Base-by-base conservation (phyloP, 1,139 yeast genomes). In the Diutina catenulata region DNA sequence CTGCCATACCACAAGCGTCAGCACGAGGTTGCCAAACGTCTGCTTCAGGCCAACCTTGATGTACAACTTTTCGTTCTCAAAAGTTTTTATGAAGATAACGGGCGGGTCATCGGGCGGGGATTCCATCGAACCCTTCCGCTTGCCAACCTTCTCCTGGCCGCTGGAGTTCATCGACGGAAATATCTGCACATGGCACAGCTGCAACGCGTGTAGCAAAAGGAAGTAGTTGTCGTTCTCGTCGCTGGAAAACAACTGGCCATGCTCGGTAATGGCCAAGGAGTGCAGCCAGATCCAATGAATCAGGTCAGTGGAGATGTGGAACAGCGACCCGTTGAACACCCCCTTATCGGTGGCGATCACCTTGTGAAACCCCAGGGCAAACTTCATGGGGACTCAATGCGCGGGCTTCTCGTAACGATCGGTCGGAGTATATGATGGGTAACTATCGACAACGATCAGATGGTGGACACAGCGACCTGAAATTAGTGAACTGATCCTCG, bases 1-100 rank as follows among this genome's bases (percentile, higher is more conserved):
- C 46, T 77, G 80, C 91, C 93, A 80, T 36, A 77, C 70, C 26
- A 76, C 50, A 36, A 80, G 55, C 18, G 70, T 52, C 33, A 74
- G 60, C n/a, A 80, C 46, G 23, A 80, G 51, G 38, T 61, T 60
- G 25, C 70, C 63, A 43, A 77, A 76, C 31, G 58, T 61, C n/a
- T 54, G 43, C 42, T 60, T 65, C 20, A 70, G 61, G 2, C 62
- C 52, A 6, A 73, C 59, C 40, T 62, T 65, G 38, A 78, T 55
- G 48, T 63, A 74, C 10, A 74, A 53, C 39, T 62, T 64, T 31
- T 64, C 70, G 43, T 67, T 67, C 44, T 66, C 67, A 46, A 56
- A 62, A 1, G 75, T 64, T 37, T 63, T 63, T 24, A 76, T 60
- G 46, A 62, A 67, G 8, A 75, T 51, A 19, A 62, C 66, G 1